Base-by-base conservation (phyloP, 2,329 filamentous ascomycete genomes). In the Pyricularia grisea region DNA sequence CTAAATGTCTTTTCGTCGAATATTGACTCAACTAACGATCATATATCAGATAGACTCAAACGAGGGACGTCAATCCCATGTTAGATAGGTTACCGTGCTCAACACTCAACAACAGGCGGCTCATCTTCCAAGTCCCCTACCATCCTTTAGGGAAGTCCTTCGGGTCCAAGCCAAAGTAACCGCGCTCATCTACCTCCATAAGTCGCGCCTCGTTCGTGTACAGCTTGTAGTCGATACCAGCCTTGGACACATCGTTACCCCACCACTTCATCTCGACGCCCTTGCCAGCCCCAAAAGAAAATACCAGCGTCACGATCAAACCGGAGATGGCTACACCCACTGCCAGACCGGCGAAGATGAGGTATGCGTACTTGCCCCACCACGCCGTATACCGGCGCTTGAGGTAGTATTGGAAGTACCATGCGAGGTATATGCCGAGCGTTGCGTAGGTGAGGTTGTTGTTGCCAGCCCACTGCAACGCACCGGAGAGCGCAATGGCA, bases 161-260 rank as follows among this genome's bases (percentile, higher is more conserved):
- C 11, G 66, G 66, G 25, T 28, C 33, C 17, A 61, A 61, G 6
- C 67, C 67, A 50, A 72, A 72, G 65, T 66, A 69, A 4, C 69
- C 71, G 11, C 67, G 67, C 17, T 69, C 71, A 0, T 66, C 68
- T 17, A 72, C 63, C 23, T 61, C 58, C 20, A 64, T 31, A 4
- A 68, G 25, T 3, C 27, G 55, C 9, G 14, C 66, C 42, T 67
- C 55, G 42, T 67, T 63, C n/a, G 33, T 61, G 58, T 50, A 50
- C 30, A 70, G 27, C 61, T 68, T 55, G 12, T 61, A 65, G 68
- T 79, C 78, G 5, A 78, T 68, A 9, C 77, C 77, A 23, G 76
- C 74, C 0, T 65, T 65, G 68, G 73, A 82, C 23, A 84, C 83
- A 2, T 78, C 76, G 71, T 82, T 83, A 1, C 81, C 81, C 81